These are phyloP conservation scores for Craterostigma plantagineum DNA, from an alignment of 257 asterid genomes.

Conservation along the genomic window DNA sequence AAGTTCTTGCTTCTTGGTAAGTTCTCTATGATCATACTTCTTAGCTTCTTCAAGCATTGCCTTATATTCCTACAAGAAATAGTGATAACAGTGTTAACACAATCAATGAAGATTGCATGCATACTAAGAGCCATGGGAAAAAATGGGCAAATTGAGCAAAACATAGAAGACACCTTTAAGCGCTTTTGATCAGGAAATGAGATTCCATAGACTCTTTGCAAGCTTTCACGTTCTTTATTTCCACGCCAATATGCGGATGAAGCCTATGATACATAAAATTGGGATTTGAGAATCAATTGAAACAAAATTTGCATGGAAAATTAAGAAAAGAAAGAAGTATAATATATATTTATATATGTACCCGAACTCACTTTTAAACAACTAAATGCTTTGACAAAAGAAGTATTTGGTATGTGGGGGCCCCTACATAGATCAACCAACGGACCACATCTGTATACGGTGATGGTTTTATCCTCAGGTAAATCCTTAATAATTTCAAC, in stretches of 20 bases:
- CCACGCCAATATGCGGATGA: conserved; percentile 99
- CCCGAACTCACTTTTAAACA: conserved; percentile 62
- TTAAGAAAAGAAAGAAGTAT: background rate
- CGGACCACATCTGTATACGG: conserved; percentile 95
- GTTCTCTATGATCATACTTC: conserved; percentile 95
- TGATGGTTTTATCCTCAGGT: conserved; percentile 85
- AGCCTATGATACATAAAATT: conserved; percentile 33
- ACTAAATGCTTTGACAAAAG: conserved; percentile 84
- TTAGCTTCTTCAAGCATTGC: conserved; percentile 91
- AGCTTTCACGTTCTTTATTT: conserved; percentile 85
- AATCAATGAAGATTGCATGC: background rate
- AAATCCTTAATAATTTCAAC: conserved; percentile 86
- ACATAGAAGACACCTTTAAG: conserved; percentile 43
- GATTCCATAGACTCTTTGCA: conserved; percentile 98
- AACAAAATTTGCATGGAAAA: conserved; percentile 5
- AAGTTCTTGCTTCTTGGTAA: conserved; percentile 88
- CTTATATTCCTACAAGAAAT: conserved; percentile 57
- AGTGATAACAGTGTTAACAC: conserved; percentile 9
- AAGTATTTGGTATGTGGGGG: conserved; percentile 92
- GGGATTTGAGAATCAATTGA: conserved; percentile 3
- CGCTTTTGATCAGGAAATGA: conserved; percentile 84
- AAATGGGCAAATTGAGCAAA: no score
- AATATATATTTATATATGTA: no score
- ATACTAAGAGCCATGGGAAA: background rate
- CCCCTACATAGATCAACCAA: conserved; percentile 97